phyloP scores from a whole-genome alignment of 2,329 filamentous ascomycete genomes.

The Cladosporium sp. region DNA sequence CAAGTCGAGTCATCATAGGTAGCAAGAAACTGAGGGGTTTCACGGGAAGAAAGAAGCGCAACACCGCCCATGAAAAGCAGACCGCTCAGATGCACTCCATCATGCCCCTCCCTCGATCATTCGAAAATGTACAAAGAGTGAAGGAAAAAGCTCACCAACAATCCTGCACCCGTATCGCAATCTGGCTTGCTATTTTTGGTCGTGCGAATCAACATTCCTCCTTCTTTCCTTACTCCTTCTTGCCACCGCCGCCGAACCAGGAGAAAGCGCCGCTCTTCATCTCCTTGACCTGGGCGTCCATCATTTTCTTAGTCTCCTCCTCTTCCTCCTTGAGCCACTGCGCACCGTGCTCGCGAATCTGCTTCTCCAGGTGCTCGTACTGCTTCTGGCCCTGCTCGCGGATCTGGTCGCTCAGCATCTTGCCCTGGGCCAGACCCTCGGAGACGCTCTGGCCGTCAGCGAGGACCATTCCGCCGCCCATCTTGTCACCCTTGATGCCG shows the following conservation, averaged over 20 bases:
- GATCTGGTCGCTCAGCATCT: constrained; percentile 94
- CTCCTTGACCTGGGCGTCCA: constrained; percentile 84
- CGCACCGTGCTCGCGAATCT: constrained; percentile 88
- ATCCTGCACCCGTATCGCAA: background rate
- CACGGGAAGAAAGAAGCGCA: background rate
- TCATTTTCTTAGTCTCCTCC: constrained; percentile 77
- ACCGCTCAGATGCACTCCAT: constrained; percentile 1
- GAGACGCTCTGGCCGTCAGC: constrained; percentile 52
- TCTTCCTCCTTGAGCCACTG: constrained; percentile 95
- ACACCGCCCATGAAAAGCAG: no score
- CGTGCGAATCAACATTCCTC: background rate
- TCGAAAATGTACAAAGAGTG: constrained; percentile 6
- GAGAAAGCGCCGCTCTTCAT: constrained; percentile 77
- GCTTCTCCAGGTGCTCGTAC: constrained; percentile 82
- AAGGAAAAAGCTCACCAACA: no score
- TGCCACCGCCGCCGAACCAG: constrained; percentile 43
- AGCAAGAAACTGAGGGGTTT: no score
- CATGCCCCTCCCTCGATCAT: constrained; percentile 2
- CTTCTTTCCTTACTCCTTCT: constrained; percentile 18
- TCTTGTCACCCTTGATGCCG: constrained; percentile 65
- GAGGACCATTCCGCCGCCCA: constrained; percentile 55
- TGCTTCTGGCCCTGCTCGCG: constrained; percentile 85
- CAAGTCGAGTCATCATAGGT: background rate
- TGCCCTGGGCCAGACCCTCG: constrained; percentile 82
- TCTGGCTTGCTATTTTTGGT: background rate